A percentile compares a stretch with the other conserved stretches of the same genome.
Evolutionary conservation across 192 early-diverging fungal species (phyloP).

Genomic region (Kickxella alabastrina): DNA sequence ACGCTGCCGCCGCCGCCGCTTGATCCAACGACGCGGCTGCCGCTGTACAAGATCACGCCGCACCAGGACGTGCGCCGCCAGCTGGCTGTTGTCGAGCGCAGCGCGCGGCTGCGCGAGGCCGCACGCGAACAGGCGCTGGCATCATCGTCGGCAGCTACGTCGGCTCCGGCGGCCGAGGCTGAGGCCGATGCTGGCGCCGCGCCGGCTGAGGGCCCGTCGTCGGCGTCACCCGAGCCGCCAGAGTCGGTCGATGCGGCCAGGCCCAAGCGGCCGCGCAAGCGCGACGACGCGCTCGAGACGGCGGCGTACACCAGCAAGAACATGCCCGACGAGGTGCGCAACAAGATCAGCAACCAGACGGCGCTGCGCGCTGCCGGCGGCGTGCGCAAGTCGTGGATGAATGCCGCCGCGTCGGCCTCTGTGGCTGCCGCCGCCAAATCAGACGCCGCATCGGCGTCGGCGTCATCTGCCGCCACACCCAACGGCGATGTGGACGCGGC

Average conservation of each 20-base stretch:
- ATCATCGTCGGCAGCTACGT: conserved; percentile 31
- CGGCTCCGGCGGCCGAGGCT: conserved; percentile 4
- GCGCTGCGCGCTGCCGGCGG: conserved; percentile 57
- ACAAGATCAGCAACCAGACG: conserved; percentile 58
- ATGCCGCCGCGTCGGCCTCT: conserved; percentile 10
- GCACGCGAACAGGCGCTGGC: conserved; percentile 51
- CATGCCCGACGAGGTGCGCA: conserved; percentile 51
- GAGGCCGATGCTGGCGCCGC: neutral
- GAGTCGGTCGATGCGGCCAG: conserved; percentile 9
- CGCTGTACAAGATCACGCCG: conserved; percentile 65
- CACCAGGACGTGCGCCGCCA: conserved; percentile 67
- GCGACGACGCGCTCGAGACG: conserved; percentile 39
- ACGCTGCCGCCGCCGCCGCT: conserved; percentile 58
- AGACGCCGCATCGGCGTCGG: neutral
- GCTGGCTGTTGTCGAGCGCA: conserved; percentile 65
- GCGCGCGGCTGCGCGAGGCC: conserved; percentile 63
- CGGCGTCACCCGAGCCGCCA: conserved; percentile 1
- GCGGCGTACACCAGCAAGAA: conserved; percentile 48
- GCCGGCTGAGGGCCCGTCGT: conserved; percentile 9
- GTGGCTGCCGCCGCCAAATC: neutral
- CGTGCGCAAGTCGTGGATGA: conserved; percentile 59
- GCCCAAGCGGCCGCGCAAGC: conserved; percentile 48
- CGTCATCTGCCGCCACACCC: neutral
- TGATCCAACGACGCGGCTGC: conserved; percentile 51
- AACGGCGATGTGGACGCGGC: conserved; percentile 29